phyloP scores from a whole-genome alignment of 225 moss, liverwort and hornwort species.

The Sphagnum contortum region DNA sequence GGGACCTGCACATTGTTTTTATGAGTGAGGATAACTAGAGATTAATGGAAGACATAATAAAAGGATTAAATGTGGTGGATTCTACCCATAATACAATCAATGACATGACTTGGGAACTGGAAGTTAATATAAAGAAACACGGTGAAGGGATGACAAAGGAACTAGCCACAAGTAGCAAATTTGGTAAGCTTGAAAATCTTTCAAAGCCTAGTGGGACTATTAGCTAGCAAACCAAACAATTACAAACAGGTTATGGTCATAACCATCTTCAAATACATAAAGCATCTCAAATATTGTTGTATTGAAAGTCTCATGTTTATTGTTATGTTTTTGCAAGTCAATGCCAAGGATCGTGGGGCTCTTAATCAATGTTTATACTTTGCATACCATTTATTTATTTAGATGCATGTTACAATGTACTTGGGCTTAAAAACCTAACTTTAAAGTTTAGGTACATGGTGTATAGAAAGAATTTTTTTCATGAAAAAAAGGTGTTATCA shows the following conservation, averaged over 20 bases:
- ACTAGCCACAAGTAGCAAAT: slow-evolving; percentile 6
- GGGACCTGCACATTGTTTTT: slow-evolving; percentile 66
- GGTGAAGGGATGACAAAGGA: slow-evolving; percentile 14
- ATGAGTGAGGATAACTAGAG: slow-evolving; percentile 85
- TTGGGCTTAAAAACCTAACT: too few relatives aligned
- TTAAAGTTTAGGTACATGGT: slow-evolving; percentile 4
- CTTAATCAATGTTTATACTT: too few relatives aligned
- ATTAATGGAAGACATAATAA: slow-evolving; percentile 65
- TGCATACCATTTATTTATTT: too few relatives aligned
- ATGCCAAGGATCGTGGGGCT: too few relatives aligned
- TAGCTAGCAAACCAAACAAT: too few relatives aligned
- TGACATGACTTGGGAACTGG: slow-evolving; percentile 11
- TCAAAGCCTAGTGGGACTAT: too few relatives aligned
- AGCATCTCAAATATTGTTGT: slow-evolving; percentile 6
- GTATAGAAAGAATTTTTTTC: slow-evolving; percentile 4
- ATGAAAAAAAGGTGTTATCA: not conserved
- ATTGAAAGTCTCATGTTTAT: too few relatives aligned
- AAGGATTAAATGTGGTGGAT: slow-evolving; percentile 23
- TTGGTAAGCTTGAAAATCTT: too few relatives aligned
- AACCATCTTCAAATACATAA: slow-evolving; percentile 7
- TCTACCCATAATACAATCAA: slow-evolving; percentile 4
- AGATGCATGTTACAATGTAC: too few relatives aligned
- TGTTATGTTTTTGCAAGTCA: too few relatives aligned
- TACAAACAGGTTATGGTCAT: too few relatives aligned
- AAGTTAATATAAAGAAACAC: slow-evolving; percentile 5